Conservation (phyloP, 371 early-diverging fungal genomes). For the Mortierella sp. region DNA sequence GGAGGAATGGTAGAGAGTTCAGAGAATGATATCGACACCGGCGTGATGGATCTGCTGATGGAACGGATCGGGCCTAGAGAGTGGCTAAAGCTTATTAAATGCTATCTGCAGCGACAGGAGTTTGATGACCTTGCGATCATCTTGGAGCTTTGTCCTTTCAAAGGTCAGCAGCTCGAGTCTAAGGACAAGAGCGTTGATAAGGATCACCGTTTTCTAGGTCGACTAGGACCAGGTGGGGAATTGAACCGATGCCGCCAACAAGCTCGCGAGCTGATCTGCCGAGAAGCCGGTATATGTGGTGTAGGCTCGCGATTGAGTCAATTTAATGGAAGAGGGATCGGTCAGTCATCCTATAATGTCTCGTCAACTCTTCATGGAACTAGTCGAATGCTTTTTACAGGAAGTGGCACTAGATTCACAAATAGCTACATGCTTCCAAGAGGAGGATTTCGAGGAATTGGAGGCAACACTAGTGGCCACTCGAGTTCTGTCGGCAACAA, state of each 20-base stretch:
- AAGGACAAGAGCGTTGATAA: slow-evolving; percentile 13
- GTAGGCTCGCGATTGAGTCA: slow-evolving; percentile 37
- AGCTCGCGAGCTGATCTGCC: slow-evolving; percentile 41
- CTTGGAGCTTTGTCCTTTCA: slow-evolving; percentile 51
- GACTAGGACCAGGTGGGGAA: neutral
- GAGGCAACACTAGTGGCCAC: slow-evolving; percentile 42
- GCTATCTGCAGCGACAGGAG: slow-evolving; percentile 48
- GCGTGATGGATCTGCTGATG: slow-evolving; percentile 49
- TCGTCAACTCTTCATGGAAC: slow-evolving; percentile 35
- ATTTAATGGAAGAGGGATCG: slow-evolving; percentile 37
- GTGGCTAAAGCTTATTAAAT: slow-evolving; percentile 54
- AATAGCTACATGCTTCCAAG: slow-evolving; percentile 48
- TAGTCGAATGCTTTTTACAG: slow-evolving; percentile 46
- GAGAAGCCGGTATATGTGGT: slow-evolving; percentile 47
- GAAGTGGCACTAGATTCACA: slow-evolving; percentile 48
- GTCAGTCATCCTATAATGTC: slow-evolving; percentile 40
- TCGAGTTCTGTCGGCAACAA: slow-evolving; percentile 13
- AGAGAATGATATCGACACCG: neutral
- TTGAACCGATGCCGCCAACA: slow-evolving; percentile 12
- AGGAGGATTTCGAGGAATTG: slow-evolving; percentile 51
- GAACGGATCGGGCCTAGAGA: slow-evolving; percentile 50
- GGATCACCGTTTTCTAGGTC: neutral
- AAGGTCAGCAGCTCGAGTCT: slow-evolving; percentile 39
- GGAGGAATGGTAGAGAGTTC: neutral
- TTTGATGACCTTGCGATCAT: slow-evolving; percentile 42